A percentile compares a stretch with the other conserved stretches of the same genome.
Evolutionary conservation across 768 basidiomycete species (phyloP).

Genomic region (Kwoniella mangroviensis): DNA sequence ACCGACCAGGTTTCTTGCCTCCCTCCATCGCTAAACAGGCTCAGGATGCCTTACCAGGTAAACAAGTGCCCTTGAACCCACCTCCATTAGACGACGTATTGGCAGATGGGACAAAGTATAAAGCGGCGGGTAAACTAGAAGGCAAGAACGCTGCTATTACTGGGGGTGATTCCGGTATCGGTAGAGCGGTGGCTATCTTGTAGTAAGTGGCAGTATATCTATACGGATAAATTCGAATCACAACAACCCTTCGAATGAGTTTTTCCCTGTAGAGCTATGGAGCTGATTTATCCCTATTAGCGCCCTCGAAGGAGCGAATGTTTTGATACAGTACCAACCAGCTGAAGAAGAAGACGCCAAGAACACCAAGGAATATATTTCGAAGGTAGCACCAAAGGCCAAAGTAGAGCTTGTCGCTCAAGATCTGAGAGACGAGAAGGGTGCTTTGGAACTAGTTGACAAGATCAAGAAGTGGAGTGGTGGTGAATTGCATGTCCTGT

Average conservation of each 20-base stretch:
- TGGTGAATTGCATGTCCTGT: constrained; percentile 60
- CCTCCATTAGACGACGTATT: constrained; percentile 59
- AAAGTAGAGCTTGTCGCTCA: constrained; percentile 59
- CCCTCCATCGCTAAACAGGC: constrained; percentile 51
- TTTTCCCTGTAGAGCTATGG: too few relatives aligned
- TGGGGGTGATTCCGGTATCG: constrained; percentile 64
- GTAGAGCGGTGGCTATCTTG: constrained; percentile 60
- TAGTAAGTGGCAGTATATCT: constrained; percentile 33
- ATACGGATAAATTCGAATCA: neutral
- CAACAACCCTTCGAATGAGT: too few relatives aligned
- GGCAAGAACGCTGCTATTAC: constrained; percentile 63
- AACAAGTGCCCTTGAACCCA: constrained; percentile 47
- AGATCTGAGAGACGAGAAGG: constrained; percentile 60
- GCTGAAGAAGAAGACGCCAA: constrained; percentile 61
- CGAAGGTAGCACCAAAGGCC: constrained; percentile 59
- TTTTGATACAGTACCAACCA: constrained; percentile 42
- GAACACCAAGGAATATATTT: constrained; percentile 58
- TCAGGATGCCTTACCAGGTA: constrained; percentile 52
- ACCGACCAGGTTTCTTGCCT: constrained; percentile 52
- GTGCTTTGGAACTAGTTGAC: constrained; percentile 59
- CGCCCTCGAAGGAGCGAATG: constrained; percentile 53
- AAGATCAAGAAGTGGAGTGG: constrained; percentile 59
- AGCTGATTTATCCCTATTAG: constrained; percentile 18
- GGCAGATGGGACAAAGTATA: constrained; percentile 62
- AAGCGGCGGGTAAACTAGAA: constrained; percentile 61